Conservation (phyloP, 2,329 filamentous ascomycete species). For the Diaporthe citrichinensis region DNA sequence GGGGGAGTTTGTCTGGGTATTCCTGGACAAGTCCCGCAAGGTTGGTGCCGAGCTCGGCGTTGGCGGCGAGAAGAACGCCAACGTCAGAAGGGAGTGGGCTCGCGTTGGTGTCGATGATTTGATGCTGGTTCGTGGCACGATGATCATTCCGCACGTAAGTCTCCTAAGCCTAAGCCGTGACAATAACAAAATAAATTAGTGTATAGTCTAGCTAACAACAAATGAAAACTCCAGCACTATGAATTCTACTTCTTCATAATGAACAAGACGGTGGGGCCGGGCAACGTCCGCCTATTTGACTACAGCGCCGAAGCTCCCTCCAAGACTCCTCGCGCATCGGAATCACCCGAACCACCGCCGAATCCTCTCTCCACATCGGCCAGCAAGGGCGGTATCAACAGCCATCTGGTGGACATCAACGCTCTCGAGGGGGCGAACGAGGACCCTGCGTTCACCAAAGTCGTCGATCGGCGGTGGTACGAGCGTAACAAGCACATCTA, state of each 20-base stretch:
- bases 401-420: slow-evolving; percentile 61
- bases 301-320: slow-evolving; percentile 70
- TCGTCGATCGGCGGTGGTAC: slow-evolving; percentile 97
- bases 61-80: slow-evolving; percentile 73
- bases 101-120: slow-evolving; percentile 94
- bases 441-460: slow-evolving; percentile 88
- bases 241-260: slow-evolving; percentile 98
- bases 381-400: slow-evolving; percentile 53
- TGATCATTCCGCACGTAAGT: slow-evolving; percentile 95
- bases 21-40: slow-evolving; percentile 91
- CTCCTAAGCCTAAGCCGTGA: background rate
- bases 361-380: slow-evolving; percentile 56
- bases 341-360: slow-evolving; percentile 21
- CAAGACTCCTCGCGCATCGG: slow-evolving; percentile 24
- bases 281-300: slow-evolving; percentile 81
- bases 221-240: slow-evolving; percentile 77
- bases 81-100: slow-evolving; percentile 87
- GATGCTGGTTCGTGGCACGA: slow-evolving; percentile 89
- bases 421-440: slow-evolving; percentile 82
- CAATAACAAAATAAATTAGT: slow-evolving; percentile 32
- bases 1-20: slow-evolving; percentile 93
- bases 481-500: slow-evolving; percentile 99
- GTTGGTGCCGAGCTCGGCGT: slow-evolving; percentile 87
- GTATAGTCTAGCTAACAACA: slow-evolving; percentile 44
- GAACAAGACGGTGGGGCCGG: slow-evolving; percentile 84